phyloP scores from a whole-genome alignment of 2,329 filamentous ascomycete species.

The Phyllosticta citrichinensis region DNA sequence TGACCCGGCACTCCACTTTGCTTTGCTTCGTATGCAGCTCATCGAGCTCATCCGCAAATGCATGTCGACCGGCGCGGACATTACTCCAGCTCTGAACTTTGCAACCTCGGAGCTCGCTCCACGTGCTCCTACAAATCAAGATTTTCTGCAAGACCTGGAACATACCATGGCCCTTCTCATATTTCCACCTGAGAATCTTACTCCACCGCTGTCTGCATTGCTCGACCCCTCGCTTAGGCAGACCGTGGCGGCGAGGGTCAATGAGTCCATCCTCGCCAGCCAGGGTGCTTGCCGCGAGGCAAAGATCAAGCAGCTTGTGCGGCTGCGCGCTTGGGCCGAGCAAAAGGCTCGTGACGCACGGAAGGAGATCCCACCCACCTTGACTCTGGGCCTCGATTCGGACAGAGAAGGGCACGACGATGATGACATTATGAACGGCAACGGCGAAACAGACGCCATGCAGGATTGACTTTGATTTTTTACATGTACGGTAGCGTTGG shows the following conservation, averaged over 20 bases:
- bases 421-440: constrained; percentile 20
- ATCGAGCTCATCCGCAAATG: constrained; percentile 83
- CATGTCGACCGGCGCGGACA: constrained; percentile 59
- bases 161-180: constrained; percentile 87
- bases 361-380: constrained; percentile 29
- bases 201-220: constrained; percentile 63
- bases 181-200: constrained; percentile 71
- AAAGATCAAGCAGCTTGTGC: constrained; percentile 70
- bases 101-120: constrained; percentile 81
- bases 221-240: constrained; percentile 70
- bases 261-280: constrained; percentile 71
- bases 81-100: constrained; percentile 72
- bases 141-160: constrained; percentile 80
- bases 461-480: constrained; percentile 2
- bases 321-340: constrained; percentile 80
- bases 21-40: constrained; percentile 78
- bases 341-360: constrained; percentile 41
- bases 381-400: constrained; percentile 35
- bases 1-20: constrained; percentile 77
- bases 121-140: constrained; percentile 67
- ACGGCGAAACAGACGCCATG: constrained; percentile 29
- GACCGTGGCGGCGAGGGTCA: constrained; percentile 78
- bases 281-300: constrained; percentile 68
- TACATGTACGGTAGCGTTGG: not conserved
- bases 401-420: constrained; percentile 11